Percentiles rank a stretch among this genome's conserved stretches.
Evolutionary conservation across 2,329 filamentous ascomycete species (phyloP).

Genomic region (Amauroascus verrucosus): DNA sequence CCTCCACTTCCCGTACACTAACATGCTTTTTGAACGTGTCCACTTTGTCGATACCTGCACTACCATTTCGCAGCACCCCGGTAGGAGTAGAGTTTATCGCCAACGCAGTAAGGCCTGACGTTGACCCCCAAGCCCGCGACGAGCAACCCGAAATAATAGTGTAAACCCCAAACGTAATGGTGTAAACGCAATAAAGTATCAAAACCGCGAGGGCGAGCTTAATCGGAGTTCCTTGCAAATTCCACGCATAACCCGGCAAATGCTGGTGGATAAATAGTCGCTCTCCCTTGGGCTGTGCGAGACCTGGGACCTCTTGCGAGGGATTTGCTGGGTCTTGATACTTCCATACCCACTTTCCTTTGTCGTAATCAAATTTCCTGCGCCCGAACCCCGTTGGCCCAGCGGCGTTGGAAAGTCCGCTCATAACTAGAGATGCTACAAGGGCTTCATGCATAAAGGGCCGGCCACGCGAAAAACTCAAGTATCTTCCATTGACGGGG

Average conservation of each 20-base stretch:
- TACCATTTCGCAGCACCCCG: constrained; percentile 9
- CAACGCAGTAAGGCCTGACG: constrained; percentile 9
- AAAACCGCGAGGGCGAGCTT: constrained; percentile 11
- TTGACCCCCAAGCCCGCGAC: constrained; percentile 10
- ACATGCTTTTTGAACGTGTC: constrained; percentile 12
- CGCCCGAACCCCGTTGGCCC: neutral
- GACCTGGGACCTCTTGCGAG: too few species aligned
- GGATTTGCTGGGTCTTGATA: too few species aligned
- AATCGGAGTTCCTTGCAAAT: constrained; percentile 9
- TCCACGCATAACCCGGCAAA: constrained; percentile 11
- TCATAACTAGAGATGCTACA: constrained; percentile 5
- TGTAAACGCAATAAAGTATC: constrained; percentile 8
- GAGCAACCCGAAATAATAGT: neutral
- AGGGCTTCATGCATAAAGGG: constrained; percentile 13
- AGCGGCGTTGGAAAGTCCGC: constrained; percentile 7
- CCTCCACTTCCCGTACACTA: constrained; percentile 11
- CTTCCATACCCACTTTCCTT: neutral
- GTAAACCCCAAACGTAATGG: constrained; percentile 3
- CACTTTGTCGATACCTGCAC: constrained; percentile 2
- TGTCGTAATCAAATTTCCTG: neutral
- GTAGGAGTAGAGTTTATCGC: constrained; percentile 13
- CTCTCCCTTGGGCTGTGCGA: neutral
- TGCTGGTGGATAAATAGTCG: neutral
- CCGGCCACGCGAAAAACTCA: neutral
- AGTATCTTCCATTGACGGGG: neutral